phyloP scores from a whole-genome alignment of 495 filamentous ascomycete species.

The Podospora appendiculata region DNA sequence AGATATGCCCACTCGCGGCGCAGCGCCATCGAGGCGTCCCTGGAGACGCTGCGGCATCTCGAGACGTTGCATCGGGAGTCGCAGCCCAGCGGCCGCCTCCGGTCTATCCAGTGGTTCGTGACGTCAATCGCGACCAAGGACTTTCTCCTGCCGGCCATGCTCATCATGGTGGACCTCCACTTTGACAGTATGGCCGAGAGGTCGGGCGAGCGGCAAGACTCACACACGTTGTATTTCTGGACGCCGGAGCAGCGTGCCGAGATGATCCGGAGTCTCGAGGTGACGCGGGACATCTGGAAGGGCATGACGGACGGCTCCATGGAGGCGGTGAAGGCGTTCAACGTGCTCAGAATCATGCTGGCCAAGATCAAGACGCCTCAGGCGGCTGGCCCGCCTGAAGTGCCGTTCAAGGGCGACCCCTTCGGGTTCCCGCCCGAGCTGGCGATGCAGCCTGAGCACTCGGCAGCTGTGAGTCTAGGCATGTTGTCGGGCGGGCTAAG shows the following conservation, averaged over 20 bases:
- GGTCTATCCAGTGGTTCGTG: slow-evolving; percentile 67
- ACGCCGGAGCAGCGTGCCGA: slow-evolving; percentile 62
- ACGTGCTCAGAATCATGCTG: slow-evolving; percentile 72
- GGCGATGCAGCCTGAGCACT: slow-evolving; percentile 49
- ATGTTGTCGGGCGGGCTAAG: slow-evolving; percentile 68
- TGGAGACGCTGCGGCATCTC: slow-evolving; percentile 69
- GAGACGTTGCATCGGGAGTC: slow-evolving; percentile 69
- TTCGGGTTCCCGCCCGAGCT: slow-evolving; percentile 20
- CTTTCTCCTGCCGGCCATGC: slow-evolving; percentile 83
- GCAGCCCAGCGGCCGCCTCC: slow-evolving; percentile 61
- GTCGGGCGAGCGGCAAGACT: slow-evolving; percentile 24
- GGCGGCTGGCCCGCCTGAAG: slow-evolving; percentile 3
- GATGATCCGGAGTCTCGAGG: slow-evolving; percentile 67
- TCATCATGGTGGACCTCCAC: slow-evolving; percentile 71
- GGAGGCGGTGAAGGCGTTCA: slow-evolving; percentile 78
- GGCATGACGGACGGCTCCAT: slow-evolving; percentile 66
- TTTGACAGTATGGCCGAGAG: slow-evolving; percentile 34
- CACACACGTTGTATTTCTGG: slow-evolving; percentile 55
- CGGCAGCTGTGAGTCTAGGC: slow-evolving; percentile 74
- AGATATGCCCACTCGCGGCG: slow-evolving; percentile 75
- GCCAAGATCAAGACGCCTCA: slow-evolving; percentile 52
- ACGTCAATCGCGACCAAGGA: slow-evolving; percentile 72
- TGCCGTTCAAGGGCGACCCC: slow-evolving; percentile 21
- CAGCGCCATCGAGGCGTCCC: slow-evolving; percentile 71
- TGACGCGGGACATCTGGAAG: slow-evolving; percentile 71